phyloP scores from a whole-genome alignment of 2,329 filamentous ascomycete species.

The Aspergillus tanneri region DNA sequence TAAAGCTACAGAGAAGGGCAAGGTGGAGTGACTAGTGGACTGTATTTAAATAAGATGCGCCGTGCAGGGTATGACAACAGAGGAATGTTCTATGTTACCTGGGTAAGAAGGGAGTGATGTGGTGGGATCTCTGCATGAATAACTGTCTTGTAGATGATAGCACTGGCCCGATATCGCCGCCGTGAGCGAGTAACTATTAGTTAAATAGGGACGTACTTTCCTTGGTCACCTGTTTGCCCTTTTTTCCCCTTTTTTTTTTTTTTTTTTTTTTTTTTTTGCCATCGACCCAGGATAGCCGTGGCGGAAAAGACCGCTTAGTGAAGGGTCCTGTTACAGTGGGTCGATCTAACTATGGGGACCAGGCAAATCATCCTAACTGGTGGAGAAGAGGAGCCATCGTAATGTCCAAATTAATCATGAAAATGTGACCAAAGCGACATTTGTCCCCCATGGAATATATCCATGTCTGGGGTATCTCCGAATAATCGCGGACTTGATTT shows the following conservation, averaged over 20 bases:
- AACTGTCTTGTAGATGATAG: conserved; percentile 7
- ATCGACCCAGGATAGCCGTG: conserved; percentile 7
- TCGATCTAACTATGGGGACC: conserved; percentile 8
- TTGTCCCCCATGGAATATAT: background rate
- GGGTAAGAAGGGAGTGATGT: conserved; percentile 7
- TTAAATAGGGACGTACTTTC: conserved; percentile 15
- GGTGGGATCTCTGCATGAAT: conserved; percentile 12
- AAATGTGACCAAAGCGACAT: background rate
- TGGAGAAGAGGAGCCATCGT: conserved; percentile 1
- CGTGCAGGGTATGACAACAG: background rate
- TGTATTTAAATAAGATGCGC: conserved; percentile 1
- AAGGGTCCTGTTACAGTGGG: conserved; percentile 13
- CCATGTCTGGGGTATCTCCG: background rate
- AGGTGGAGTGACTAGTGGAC: conserved; percentile 13
- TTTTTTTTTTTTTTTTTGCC: conserved; percentile 8
- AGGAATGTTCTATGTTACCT: conserved; percentile 2
- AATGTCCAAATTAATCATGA: background rate
- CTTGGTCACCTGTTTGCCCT: background rate
- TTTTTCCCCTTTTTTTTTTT: conserved; percentile 7
- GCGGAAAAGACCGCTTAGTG: conserved; percentile 19
- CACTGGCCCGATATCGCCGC: conserved; percentile 33
- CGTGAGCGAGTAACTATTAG: conserved; percentile 6
- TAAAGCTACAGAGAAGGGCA: conserved; percentile 6
- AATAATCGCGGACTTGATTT: too few species aligned
- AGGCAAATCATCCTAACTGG: conserved; percentile 5